phyloP scores from a whole-genome alignment of 768 basidiomycete species.

The Cyclocybe aegerita region DNA sequence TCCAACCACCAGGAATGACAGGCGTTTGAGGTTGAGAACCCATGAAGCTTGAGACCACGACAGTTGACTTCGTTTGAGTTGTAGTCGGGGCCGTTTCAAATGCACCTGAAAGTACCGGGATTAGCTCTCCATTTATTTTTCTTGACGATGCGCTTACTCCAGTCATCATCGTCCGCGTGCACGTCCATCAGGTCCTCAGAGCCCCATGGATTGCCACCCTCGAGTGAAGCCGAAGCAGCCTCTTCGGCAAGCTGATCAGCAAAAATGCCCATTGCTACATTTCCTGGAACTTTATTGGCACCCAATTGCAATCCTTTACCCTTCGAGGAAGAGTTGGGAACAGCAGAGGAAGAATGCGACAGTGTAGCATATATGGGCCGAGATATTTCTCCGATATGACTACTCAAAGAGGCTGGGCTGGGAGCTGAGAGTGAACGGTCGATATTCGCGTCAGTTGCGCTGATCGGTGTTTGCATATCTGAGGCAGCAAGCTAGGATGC shows the following conservation, averaged over 20 bases:
- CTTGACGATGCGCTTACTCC: slow-evolving; percentile 59
- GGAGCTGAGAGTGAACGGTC: slow-evolving; percentile 47
- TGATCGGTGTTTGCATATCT: slow-evolving; percentile 73
- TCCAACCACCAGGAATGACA: slow-evolving; percentile 2
- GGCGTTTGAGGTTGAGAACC: slow-evolving; percentile 1
- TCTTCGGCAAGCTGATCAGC: slow-evolving; percentile 63
- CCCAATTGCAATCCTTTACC: slow-evolving; percentile 73
- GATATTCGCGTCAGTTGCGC: slow-evolving; percentile 21
- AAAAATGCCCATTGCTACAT: slow-evolving; percentile 29
- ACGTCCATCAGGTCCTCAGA: slow-evolving; percentile 87
- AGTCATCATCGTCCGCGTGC: slow-evolving; percentile 90
- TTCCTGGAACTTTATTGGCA: slow-evolving; percentile 42
- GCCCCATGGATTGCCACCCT: slow-evolving; percentile 38
- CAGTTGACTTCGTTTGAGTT: slow-evolving; percentile 18
- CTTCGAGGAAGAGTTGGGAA: slow-evolving; percentile 28
- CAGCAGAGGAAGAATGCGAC: slow-evolving; percentile 10
- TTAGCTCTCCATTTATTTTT: neutral
- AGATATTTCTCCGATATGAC: slow-evolving; percentile 24
- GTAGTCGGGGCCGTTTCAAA: slow-evolving; percentile 61
- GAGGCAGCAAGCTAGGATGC: slow-evolving; percentile 57
- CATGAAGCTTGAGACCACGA: slow-evolving; percentile 4
- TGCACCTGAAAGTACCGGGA: slow-evolving; percentile 46
- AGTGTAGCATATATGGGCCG: slow-evolving; percentile 18
- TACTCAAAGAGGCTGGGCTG: slow-evolving; percentile 17
- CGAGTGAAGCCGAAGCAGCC: slow-evolving; percentile 32